These are phyloP conservation scores for Aegle marmelos DNA, from an alignment of 345 rosid genomes.

Conservation along the genomic window DNA sequence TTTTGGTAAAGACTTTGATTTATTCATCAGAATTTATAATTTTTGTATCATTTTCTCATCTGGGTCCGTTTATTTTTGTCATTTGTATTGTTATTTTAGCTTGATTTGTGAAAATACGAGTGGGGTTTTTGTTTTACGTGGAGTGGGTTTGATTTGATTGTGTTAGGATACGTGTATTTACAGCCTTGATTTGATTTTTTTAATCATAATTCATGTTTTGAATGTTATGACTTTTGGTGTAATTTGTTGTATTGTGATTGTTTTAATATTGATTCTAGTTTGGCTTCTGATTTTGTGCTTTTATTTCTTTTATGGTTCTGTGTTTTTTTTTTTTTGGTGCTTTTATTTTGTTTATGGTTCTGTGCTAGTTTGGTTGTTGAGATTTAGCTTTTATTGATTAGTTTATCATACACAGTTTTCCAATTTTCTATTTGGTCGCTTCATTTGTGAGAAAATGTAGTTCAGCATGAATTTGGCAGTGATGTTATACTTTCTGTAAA, in stretches of 20 bases:
- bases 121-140: background rate
- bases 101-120: slow-evolving; percentile 4
- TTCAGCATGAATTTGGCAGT: slow-evolving; percentile 2
- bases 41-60: slow-evolving; percentile 1
- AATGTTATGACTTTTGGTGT: background rate
- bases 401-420: background rate
- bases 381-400: background rate
- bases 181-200: background rate
- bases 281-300: background rate
- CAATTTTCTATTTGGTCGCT: background rate
- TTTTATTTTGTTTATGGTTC: background rate
- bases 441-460: background rate
- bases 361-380: background rate
- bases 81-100: background rate
- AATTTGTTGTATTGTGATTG: background rate
- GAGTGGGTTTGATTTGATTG: slow-evolving; percentile 5
- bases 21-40: background rate
- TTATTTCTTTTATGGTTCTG: background rate
- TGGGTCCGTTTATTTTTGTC: background rate
- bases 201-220: background rate
- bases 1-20: background rate
- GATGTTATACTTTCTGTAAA: background rate
- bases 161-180: background rate
- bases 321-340: background rate
- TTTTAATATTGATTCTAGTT: background rate